A percentile compares a stretch with the other conserved stretches of the same genome.
phyloP scores from a whole-genome alignment of 176 grass and related monocot genomes.

The Secale cereale region DNA sequence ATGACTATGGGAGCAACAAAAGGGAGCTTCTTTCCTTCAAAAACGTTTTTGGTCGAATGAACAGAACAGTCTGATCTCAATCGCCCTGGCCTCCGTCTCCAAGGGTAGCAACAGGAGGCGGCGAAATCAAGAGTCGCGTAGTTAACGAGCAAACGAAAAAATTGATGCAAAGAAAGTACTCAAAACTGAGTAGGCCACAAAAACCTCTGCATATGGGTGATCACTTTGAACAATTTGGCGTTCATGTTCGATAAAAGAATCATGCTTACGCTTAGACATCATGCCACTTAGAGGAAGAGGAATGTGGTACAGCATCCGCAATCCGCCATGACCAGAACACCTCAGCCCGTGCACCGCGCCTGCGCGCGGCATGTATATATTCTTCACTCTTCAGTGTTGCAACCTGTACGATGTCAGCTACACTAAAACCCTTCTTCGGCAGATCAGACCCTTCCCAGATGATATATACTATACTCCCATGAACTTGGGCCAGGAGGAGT shows the following conservation, averaged over 20 bases:
- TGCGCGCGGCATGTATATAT: background rate
- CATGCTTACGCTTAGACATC: background rate
- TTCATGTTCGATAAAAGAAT: slow-evolving; percentile 13
- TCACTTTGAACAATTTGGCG: background rate
- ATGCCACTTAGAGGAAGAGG: background rate
- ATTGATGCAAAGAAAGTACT: background rate
- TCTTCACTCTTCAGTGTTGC: background rate
- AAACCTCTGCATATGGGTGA: background rate
- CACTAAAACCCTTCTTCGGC: slow-evolving; percentile 16
- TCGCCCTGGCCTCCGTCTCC: no score
- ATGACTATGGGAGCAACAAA: no score
- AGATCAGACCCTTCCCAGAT: background rate
- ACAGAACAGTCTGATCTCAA: background rate
- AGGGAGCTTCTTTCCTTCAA: background rate
- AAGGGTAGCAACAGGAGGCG: no score
- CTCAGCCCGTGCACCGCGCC: background rate
- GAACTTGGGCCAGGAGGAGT: background rate
- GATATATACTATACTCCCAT: background rate
- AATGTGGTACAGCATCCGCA: slow-evolving; percentile 9
- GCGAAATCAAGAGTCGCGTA: background rate
- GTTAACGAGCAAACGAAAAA: background rate
- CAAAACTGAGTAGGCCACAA: background rate
- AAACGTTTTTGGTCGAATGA: background rate
- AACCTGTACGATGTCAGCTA: slow-evolving; percentile 29
- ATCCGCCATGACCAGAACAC: background rate